A percentile compares a stretch with the other conserved stretches of the same genome.
phyloP scores from a whole-genome alignment of 2,329 filamentous ascomycete genomes.

The Microsporum audouinii region DNA sequence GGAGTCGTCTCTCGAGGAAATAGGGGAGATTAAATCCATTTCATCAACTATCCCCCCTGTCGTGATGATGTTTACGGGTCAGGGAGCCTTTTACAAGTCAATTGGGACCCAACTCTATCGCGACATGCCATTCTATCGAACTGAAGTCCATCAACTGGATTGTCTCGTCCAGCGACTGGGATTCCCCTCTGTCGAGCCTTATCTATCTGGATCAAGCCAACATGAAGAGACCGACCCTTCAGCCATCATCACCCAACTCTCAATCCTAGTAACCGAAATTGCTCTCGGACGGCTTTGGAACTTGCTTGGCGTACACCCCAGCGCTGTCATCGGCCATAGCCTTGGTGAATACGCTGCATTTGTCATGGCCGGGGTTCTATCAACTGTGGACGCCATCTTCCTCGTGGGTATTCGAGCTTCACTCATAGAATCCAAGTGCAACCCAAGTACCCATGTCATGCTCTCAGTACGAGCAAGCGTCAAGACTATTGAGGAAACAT shows the following conservation, averaged over 20 bases:
- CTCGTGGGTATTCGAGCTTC: conserved; percentile 58
- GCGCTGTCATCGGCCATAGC: conserved; percentile 23
- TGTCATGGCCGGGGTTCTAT: conserved; percentile 26
- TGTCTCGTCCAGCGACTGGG: conserved; percentile 21
- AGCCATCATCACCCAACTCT: conserved; percentile 29
- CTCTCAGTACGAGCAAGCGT: conserved; percentile 43
- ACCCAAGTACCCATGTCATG: conserved; percentile 55
- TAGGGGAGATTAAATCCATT: conserved; percentile 15
- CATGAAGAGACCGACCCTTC: conserved; percentile 15
- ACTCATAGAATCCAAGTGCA: conserved; percentile 55
- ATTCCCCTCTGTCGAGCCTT: conserved; percentile 21
- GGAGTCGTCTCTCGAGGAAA: neutral
- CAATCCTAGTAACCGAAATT: conserved; percentile 32
- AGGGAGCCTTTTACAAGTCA: conserved; percentile 23
- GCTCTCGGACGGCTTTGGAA: conserved; percentile 28
- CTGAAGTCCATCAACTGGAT: conserved; percentile 23
- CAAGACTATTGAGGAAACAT: conserved; percentile 36
- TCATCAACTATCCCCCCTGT: conserved; percentile 13
- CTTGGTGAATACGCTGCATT: conserved; percentile 33
- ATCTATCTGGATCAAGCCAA: conserved; percentile 18
- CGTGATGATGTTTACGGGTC: conserved; percentile 31
- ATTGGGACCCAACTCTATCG: conserved; percentile 25
- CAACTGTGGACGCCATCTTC: conserved; percentile 40
- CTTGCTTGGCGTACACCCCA: conserved; percentile 21
- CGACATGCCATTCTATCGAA: conserved; percentile 21